Percentiles rank a stretch among this genome's conserved stretches.
phyloP scores from a whole-genome alignment of 306 rosid species.

The Sphenostylis stenocarpa region DNA sequence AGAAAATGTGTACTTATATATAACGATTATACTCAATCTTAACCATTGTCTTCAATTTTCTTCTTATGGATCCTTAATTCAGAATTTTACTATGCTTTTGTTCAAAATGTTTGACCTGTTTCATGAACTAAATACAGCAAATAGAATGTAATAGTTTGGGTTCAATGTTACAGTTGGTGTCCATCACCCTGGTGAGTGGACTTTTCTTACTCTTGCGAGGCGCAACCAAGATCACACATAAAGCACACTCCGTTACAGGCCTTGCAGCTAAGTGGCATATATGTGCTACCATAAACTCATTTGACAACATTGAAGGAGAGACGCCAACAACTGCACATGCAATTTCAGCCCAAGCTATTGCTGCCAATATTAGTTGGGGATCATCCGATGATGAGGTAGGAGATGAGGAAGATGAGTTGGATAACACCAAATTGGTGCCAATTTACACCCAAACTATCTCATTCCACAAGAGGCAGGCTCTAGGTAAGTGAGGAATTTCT shows the following conservation, averaged over 20 bases:
- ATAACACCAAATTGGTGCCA: slow-evolving; percentile 63
- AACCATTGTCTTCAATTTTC: too few relatives aligned
- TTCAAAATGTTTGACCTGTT: background rate
- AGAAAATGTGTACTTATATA: background rate
- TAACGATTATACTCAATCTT: background rate
- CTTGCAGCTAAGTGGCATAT: slow-evolving; percentile 91
- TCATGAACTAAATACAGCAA: slow-evolving; percentile 1
- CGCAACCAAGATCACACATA: slow-evolving; percentile 85
- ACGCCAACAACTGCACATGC: slow-evolving; percentile 41
- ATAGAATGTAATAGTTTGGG: slow-evolving; percentile 5
- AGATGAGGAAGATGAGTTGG: slow-evolving; percentile 73
- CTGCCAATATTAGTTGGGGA: slow-evolving; percentile 32
- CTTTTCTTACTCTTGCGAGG: slow-evolving; percentile 73
- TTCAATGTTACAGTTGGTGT: slow-evolving; percentile 64
- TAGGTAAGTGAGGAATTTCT: slow-evolving; percentile 52
- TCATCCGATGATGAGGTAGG: slow-evolving; percentile 70
- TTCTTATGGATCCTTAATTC: too few relatives aligned
- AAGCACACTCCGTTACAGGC: slow-evolving; percentile 75
- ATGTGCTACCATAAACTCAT: slow-evolving; percentile 73
- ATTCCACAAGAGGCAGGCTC: slow-evolving; percentile 86
- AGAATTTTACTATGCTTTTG: background rate
- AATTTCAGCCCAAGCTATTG: slow-evolving; percentile 39
- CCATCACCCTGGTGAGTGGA: slow-evolving; percentile 75
- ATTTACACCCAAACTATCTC: slow-evolving; percentile 68
- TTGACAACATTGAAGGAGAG: slow-evolving; percentile 60